Conservation (phyloP, 1,284 basidiomycete species). For the Moesziomyces aphidis region DNA sequence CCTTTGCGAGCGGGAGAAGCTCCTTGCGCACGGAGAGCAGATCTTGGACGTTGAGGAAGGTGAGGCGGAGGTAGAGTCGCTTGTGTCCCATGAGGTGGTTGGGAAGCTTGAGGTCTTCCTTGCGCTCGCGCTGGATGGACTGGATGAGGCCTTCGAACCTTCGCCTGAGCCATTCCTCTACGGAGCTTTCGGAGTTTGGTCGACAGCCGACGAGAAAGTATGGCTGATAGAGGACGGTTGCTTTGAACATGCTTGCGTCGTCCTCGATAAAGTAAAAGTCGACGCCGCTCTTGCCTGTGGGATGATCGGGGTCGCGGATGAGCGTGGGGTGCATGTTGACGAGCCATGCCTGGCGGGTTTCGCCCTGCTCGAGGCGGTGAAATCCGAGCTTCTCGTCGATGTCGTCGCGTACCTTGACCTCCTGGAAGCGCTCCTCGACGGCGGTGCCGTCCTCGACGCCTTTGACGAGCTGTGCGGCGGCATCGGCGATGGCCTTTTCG, state of each 20-base stretch:
- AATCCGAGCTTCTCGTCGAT: constrained; percentile 96
- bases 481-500: constrained; percentile 49
- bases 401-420: constrained; percentile 74
- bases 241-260: constrained; percentile 95
- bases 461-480: constrained; percentile 47
- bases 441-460: constrained; percentile 61
- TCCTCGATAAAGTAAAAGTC: constrained; percentile 99
- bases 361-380: constrained; percentile 63
- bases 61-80: constrained; percentile 86
- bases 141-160: constrained; percentile 88
- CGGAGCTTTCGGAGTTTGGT: constrained; percentile 84
- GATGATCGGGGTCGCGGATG: constrained; percentile 75
- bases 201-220: constrained; percentile 90
- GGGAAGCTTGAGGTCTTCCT: constrained; percentile 93
- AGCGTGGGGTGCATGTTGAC: constrained; percentile 99
- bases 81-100: constrained; percentile 95
- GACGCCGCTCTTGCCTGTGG: constrained; percentile 75
- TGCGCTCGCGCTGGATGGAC: constrained; percentile 79
- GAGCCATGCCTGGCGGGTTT: constrained; percentile 76
- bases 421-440: constrained; percentile 64
- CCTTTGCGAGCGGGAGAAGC: constrained; percentile 85
- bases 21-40: constrained; percentile 88
- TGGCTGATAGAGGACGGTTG: constrained; percentile 90
- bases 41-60: constrained; percentile 92
- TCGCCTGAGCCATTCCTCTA: constrained; percentile 96